A percentile compares a stretch with the other conserved stretches of the same genome.
phyloP scores from a whole-genome alignment of 2,329 filamentous ascomycete genomes.

The Bertia moriformis region DNA sequence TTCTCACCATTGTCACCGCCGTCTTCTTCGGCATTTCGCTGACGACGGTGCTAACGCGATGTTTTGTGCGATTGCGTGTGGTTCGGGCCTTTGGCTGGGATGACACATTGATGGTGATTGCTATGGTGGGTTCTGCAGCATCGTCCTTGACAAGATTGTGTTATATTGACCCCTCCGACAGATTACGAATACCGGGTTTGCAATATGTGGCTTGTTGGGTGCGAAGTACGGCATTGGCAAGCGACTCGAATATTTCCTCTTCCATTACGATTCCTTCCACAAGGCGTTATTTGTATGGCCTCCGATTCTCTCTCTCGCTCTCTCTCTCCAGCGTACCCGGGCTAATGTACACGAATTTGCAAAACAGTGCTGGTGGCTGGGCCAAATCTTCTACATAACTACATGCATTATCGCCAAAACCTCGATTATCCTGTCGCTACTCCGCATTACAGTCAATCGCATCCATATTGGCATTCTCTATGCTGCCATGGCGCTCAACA shows the following conservation, averaged over 20 bases:
- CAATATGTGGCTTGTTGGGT: background rate
- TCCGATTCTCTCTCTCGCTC: too few species aligned
- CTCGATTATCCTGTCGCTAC: constrained; percentile 35
- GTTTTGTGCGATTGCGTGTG: background rate
- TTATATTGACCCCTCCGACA: background rate
- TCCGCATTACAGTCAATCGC: constrained; percentile 29
- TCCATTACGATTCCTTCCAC: background rate
- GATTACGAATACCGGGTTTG: background rate
- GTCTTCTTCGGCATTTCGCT: background rate
- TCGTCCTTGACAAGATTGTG: background rate
- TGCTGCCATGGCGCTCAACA: constrained; percentile 26
- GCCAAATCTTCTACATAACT: constrained; percentile 35
- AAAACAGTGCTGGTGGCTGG: constrained; percentile 30
- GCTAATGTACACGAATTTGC: background rate
- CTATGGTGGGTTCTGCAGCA: background rate
- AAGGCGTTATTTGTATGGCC: too few species aligned
- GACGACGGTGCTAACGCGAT: background rate
- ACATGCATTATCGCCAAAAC: constrained; percentile 30
- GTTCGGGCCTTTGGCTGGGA: background rate
- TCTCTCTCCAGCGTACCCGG: background rate
- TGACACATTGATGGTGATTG: background rate
- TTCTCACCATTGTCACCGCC: background rate
- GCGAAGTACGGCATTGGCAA: background rate
- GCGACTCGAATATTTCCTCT: background rate
- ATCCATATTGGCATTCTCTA: constrained; percentile 29